Base-by-base conservation (phyloP, 2,329 filamentous ascomycete genomes). In the Leptographium procerum region DNA sequence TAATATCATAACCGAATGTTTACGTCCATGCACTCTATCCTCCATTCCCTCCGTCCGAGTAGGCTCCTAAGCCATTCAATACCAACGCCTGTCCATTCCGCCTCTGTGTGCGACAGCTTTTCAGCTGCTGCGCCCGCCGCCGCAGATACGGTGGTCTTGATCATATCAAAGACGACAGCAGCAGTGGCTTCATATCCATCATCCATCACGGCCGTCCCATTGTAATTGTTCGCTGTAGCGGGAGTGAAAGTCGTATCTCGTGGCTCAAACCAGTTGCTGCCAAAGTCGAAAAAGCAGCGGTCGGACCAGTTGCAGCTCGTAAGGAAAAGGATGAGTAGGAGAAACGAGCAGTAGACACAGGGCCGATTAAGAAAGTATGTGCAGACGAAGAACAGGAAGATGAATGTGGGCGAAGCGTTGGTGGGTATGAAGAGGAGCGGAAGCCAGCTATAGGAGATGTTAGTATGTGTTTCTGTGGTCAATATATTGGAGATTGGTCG, bases 331-430 rank as follows among this genome's bases (percentile, higher is more conserved):
- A 97, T 91, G 64, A 96, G 82, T 54, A 99, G 89, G 57, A 99
- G 87, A 62, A 96, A 85, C 61, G 91, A 96, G 82, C 94, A 99
- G 80, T 99, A 99, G 66, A 96, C 87, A 77, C 94, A 99, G 57
- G 94, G 94, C 58, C 92, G 86, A 75, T 96, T 95, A 67, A 99
- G 85, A 74, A 95, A 89, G 78, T 96, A 97, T 64, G 91, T 96
- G 72, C 91, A 90, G 64, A 90, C 80, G 76, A 99, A 87, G 79
- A 94, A 90, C 73, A 90, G 82, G 74, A 92, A 83, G 70, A 94
- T 89, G 76, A 92, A 91, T 67, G 88, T 81, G 29, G 89, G 89
- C 59, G 88, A 91, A 65, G 89, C 87, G 71, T 91, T 91, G 60
- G 89, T 89, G 56, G 89, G 89, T 66, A 94, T 91, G 73, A 94